Percentiles rank a stretch among this genome's conserved stretches.
Evolutionary conservation across 1,284 basidiomycete genomes (phyloP).

Genomic region (Tremellales sp.): DNA sequence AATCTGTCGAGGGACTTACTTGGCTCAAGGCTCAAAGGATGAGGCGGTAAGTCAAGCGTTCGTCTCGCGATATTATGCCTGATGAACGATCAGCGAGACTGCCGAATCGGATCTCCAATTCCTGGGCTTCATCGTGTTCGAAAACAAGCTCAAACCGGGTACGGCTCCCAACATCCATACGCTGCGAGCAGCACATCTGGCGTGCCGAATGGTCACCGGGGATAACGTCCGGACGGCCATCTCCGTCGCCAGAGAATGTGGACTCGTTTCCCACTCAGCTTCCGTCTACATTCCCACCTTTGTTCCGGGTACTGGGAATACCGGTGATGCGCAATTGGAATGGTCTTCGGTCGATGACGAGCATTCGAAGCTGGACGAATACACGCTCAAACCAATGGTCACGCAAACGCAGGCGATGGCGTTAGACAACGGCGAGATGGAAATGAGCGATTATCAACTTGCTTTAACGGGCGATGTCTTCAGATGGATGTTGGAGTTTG

Average conservation of each 20-base stretch:
- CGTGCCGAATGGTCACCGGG: constrained; percentile 97
- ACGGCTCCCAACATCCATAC: constrained; percentile 89
- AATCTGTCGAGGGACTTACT: constrained; percentile 85
- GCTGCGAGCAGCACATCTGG: constrained; percentile 82
- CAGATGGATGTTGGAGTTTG: constrained; percentile 96
- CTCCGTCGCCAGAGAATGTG: constrained; percentile 93
- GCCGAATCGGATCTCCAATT: constrained; percentile 89
- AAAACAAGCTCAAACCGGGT: constrained; percentile 95
- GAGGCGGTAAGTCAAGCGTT: constrained; percentile 64
- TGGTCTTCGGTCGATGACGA: constrained; percentile 94
- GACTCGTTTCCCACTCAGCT: constrained; percentile 79
- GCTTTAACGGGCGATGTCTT: constrained; percentile 97
- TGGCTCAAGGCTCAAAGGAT: constrained; percentile 98
- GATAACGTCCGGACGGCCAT: constrained; percentile 97
- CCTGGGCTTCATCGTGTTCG: constrained; percentile 94
- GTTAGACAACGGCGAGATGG: constrained; percentile 66
- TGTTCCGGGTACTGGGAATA: constrained; percentile 68
- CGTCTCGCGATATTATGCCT: neutral
- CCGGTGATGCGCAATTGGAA: constrained; percentile 65
- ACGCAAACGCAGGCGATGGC: constrained; percentile 56
- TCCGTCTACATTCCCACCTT: constrained; percentile 90
- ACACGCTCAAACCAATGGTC: constrained; percentile 74
- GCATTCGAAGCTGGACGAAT: constrained; percentile 77
- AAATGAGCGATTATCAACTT: constrained; percentile 75
- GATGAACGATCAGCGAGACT: constrained; percentile 64